Evolutionary conservation across 1,284 basidiomycete genomes (phyloP).

Genomic region (Entoloma clypeatum): DNA sequence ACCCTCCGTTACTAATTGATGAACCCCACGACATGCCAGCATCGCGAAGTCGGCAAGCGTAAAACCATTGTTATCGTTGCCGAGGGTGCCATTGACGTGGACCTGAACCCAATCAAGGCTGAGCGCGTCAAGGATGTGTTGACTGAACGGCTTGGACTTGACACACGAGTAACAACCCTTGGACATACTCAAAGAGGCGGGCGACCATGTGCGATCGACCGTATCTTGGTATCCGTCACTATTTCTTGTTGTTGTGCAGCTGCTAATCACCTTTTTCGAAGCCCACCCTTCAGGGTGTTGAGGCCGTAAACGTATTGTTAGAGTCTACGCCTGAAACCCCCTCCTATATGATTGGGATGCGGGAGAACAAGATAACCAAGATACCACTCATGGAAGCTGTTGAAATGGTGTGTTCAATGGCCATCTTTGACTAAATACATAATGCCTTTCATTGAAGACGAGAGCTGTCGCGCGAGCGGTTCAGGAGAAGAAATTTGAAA

Average conservation of each 20-base stretch:
- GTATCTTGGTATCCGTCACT: constrained; percentile 73
- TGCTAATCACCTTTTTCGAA: constrained; percentile 28
- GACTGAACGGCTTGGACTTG: constrained; percentile 82
- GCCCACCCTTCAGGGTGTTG: constrained; percentile 93
- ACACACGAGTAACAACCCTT: constrained; percentile 96
- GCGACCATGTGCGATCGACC: constrained; percentile 87
- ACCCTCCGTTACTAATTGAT: neutral
- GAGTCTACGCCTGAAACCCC: constrained; percentile 87
- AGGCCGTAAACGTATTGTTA: constrained; percentile 90
- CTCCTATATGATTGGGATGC: constrained; percentile 96
- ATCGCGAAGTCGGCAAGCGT: constrained; percentile 89
- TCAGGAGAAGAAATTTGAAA: constrained; percentile 78
- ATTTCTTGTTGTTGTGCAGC: neutral
- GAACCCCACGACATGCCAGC: constrained; percentile 43
- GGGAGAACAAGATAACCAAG: constrained; percentile 93
- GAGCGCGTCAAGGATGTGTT: constrained; percentile 91
- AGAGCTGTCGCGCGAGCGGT: constrained; percentile 84
- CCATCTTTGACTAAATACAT: constrained; percentile 1
- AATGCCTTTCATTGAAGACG: constrained; percentile 51
- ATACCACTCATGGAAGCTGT: constrained; percentile 94
- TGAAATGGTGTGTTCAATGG: constrained; percentile 52
- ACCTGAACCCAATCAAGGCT: constrained; percentile 87
- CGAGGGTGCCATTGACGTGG: constrained; percentile 88
- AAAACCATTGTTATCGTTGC: constrained; percentile 99
- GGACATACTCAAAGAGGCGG: constrained; percentile 98